Evolutionary conservation across 805 yeast species (phyloP).

Genomic region (Ogataea angusta): DNA sequence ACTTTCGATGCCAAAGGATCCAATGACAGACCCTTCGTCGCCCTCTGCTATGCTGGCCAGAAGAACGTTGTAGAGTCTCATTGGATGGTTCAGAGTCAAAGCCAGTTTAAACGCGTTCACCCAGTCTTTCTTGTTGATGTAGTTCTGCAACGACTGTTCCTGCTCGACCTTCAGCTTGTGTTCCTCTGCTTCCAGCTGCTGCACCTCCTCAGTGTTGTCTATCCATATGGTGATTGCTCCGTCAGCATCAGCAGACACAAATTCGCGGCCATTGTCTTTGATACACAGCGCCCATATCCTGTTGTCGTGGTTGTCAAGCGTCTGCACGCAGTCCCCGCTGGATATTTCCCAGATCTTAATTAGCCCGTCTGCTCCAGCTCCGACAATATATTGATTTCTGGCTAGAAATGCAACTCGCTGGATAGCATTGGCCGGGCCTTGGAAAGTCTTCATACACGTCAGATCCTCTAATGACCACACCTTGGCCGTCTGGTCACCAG

Average conservation of each 20-base stretch:
- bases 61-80: constrained; percentile 77
- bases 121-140: constrained; percentile 74
- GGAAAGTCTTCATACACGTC: constrained; percentile 76
- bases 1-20: constrained; percentile 58
- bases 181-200: constrained; percentile 50
- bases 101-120: constrained; percentile 84
- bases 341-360: constrained; percentile 84
- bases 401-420: constrained; percentile 75
- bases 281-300: constrained; percentile 88
- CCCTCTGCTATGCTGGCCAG: constrained; percentile 54
- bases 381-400: constrained; percentile 62
- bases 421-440: constrained; percentile 92
- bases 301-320: constrained; percentile 88
- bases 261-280: constrained; percentile 60
- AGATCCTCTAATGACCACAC: constrained; percentile 84
- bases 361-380: constrained; percentile 93
- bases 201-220: constrained; percentile 78
- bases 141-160: constrained; percentile 83
- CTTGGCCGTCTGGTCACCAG: constrained; percentile 89
- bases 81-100: constrained; percentile 83
- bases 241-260: constrained; percentile 92
- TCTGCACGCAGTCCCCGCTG: constrained; percentile 73
- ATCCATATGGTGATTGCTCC: constrained; percentile 87
- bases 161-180: constrained; percentile 66
- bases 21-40: constrained; percentile 50